Conservation (phyloP, 305 asterid genomes). For the Rubia peregrina region DNA sequence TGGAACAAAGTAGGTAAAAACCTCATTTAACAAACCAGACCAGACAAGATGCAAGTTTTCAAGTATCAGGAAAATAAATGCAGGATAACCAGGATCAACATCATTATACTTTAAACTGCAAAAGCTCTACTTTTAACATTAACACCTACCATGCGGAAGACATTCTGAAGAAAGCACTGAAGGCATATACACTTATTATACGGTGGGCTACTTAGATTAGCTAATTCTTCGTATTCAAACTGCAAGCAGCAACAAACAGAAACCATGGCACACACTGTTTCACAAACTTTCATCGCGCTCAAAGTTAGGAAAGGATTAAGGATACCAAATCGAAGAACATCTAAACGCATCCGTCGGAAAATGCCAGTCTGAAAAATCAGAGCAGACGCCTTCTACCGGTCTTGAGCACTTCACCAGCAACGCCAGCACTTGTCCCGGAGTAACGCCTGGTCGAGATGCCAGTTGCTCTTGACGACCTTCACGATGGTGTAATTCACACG, state of each 20-base stretch:
- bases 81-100: not conserved
- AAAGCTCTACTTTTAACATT: slow-evolving; percentile 8
- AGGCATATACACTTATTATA: slow-evolving; percentile 61
- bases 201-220: slow-evolving; percentile 54
- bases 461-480: too few species aligned
- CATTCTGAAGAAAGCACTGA: slow-evolving; percentile 55
- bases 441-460: too few species aligned
- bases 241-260: slow-evolving; percentile 80
- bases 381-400: too few species aligned
- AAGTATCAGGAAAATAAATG: not conserved
- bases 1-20: not conserved
- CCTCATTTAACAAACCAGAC: not conserved
- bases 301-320: slow-evolving; percentile 1
- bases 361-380: too few species aligned
- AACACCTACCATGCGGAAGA: slow-evolving; percentile 56
- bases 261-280: slow-evolving; percentile 50
- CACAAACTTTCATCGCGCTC: slow-evolving; percentile 19
- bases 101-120: not conserved
- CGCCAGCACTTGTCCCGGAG: too few species aligned
- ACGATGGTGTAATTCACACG: too few species aligned
- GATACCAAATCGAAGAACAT: too few species aligned
- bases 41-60: not conserved
- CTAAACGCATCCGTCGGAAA: too few species aligned
- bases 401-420: too few species aligned
- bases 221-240: slow-evolving; percentile 64